These are phyloP conservation scores for Lactarius evosmus DNA, from an alignment of 768 basidiomycete species.

Conservation along the genomic window DNA sequence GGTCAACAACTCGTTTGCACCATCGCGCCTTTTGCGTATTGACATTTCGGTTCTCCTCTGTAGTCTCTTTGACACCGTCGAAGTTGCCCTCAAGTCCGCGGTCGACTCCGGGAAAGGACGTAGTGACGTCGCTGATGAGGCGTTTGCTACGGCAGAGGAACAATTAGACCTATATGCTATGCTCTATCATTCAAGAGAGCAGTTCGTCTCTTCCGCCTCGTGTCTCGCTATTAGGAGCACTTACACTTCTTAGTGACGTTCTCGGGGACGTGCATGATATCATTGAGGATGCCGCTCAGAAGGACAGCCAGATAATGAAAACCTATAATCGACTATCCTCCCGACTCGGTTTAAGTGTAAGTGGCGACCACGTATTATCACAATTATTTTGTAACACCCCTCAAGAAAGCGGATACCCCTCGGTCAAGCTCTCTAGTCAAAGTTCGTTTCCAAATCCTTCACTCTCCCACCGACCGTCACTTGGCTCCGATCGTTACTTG, in stretches of 20 bases:
- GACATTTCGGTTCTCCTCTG: not conserved
- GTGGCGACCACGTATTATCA: not conserved
- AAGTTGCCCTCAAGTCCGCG: conserved; percentile 20
- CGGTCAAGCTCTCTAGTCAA: conserved; percentile 15
- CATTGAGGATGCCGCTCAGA: conserved; percentile 25
- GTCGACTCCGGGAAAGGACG: conserved; percentile 19
- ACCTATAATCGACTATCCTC: conserved; percentile 20
- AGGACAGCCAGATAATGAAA: conserved; percentile 21
- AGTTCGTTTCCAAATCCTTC: conserved; percentile 22
- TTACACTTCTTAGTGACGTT: conserved; percentile 11
- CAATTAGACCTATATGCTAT: conserved; percentile 18
- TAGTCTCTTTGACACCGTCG: conserved; percentile 22
- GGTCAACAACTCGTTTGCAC: conserved; percentile 1
- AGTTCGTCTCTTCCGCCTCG: conserved; percentile 13
- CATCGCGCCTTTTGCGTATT: not conserved
- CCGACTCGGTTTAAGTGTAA: conserved; percentile 20
- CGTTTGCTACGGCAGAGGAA: conserved; percentile 22
- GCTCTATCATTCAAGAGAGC: conserved; percentile 15
- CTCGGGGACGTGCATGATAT: conserved; percentile 23
- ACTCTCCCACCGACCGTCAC: conserved; percentile 18
- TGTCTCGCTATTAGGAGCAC: not conserved
- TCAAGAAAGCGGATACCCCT: conserved; percentile 9
- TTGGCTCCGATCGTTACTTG: conserved; percentile 21
- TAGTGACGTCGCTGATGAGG: conserved; percentile 16
- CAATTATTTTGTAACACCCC: not conserved